Conservation (phyloP, 495 filamentous ascomycete genomes). For the Usnea hakonensis region DNA sequence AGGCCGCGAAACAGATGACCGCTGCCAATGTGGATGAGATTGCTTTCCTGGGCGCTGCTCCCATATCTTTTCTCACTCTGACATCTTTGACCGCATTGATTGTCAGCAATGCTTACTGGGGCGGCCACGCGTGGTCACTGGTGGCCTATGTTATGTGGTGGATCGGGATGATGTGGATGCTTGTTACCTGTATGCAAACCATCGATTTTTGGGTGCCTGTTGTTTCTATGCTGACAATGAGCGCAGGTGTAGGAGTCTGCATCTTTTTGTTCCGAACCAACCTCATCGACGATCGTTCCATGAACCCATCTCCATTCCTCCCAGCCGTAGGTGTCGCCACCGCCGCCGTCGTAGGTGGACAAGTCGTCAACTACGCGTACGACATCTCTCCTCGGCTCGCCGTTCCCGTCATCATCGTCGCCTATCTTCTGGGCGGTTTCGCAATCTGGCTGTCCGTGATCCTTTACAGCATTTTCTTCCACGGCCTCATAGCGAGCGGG, state of each 20-base stretch:
- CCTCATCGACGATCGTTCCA: background rate
- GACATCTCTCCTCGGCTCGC: constrained; percentile 3
- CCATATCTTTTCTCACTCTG: background rate
- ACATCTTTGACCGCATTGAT: background rate
- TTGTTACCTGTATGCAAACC: background rate
- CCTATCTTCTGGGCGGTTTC: background rate
- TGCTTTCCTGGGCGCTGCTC: background rate
- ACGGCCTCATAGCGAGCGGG: background rate
- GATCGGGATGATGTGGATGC: background rate
- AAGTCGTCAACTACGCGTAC: background rate
- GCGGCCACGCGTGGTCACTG: constrained; percentile 1
- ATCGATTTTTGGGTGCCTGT: too few relatives aligned
- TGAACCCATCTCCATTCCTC: background rate
- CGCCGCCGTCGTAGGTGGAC: background rate
- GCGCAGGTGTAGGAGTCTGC: background rate
- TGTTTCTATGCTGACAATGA: background rate
- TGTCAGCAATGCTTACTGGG: constrained; percentile 3
- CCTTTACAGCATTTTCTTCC: background rate
- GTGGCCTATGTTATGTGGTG: constrained; percentile 5
- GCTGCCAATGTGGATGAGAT: background rate
- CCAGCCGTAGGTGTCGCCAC: background rate
- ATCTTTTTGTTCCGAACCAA: background rate
- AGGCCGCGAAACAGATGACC: background rate
- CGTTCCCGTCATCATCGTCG: constrained; percentile 4
- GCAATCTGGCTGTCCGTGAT: constrained; percentile 1